Evolutionary conservation across 176 grass and related monocot genomes (phyloP), one percentile per base, ranked within the genome.

Genomic region (Elaeis guineensis): DNA sequence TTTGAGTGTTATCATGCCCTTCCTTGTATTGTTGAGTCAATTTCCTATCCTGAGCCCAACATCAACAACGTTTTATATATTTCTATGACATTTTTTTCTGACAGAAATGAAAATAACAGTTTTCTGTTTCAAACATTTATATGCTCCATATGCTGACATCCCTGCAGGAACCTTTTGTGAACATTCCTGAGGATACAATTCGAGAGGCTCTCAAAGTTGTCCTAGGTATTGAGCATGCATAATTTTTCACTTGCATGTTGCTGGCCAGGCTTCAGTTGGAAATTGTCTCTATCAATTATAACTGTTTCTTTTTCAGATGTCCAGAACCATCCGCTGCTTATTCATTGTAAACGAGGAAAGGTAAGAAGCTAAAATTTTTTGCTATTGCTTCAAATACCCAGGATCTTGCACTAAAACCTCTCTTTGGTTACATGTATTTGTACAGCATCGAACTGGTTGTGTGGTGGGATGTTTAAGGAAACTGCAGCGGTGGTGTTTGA

Each of bases 271-370:
- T 66, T 59, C n/a, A 72, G 48, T 51, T 54, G 12, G 62, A 21
- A 59, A 44, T 21, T 61, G 4, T 20, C 15, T 22, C 30, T n/a
- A 17, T 22, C n/a, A 5, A 15, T 21, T 50, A 22, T 12, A 20
- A 26, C 25, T 21, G 16, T 69, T 49, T 68, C 53, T 7, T 51
- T 71, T 69, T 69, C 74, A 97, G 92, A 97, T 48, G 75, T 59
- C 19, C 65, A 62, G 78, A 97, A 97, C 49, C 92, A 85, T 21
- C 92, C 92, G 0, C 72, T 91, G 70, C 92, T 97, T 60, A 88
- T 97, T 20, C 87, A 97, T 58, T 97, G 92, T 72, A 97, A 74
- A 62, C 82, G 92, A 78, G 92, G 92, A 53, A 91, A 97, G 79
- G 92, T 87, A 64, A 49, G 59, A 16, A 49, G 48, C 35, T 44